Evolutionary conservation across 1,139 yeast genomes (phyloP).

Genomic region (Magnusiomyces paraingens): DNA sequence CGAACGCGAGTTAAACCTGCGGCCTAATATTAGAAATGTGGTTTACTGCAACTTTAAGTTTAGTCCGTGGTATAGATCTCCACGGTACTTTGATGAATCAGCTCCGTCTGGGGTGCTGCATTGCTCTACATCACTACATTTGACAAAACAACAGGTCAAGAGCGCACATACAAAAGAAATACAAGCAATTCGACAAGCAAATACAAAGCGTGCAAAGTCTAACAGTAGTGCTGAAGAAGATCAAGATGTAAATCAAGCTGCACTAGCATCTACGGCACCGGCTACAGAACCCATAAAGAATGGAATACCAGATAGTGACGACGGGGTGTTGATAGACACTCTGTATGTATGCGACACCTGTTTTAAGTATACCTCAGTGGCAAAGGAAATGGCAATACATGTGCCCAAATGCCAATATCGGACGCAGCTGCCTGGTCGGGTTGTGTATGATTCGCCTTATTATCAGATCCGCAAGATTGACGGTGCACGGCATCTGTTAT

Average conservation of each 20-base stretch:
- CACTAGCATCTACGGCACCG: constrained; percentile 6
- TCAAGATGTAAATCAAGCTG: constrained; percentile 20
- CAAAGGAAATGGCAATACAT: constrained; percentile 29
- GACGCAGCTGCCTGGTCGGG: constrained; percentile 52
- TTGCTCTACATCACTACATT: constrained; percentile 3
- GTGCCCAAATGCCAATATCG: constrained; percentile 40
- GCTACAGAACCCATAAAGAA: not conserved
- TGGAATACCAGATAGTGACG: constrained; percentile 4
- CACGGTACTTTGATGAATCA: constrained; percentile 54
- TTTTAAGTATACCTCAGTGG: constrained; percentile 63
- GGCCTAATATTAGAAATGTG: constrained; percentile 51
- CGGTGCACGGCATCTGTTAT: constrained; percentile 53
- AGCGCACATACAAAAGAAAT: constrained; percentile 28
- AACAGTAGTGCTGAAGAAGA: constrained; percentile 21
- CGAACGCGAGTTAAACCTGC: constrained; percentile 1
- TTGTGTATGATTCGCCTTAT: constrained; percentile 58
- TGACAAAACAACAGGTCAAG: constrained; percentile 4
- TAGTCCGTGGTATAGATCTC: constrained; percentile 80
- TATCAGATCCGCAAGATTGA: constrained; percentile 56
- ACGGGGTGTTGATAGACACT: constrained; percentile 41
- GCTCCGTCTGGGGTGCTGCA: constrained; percentile 13
- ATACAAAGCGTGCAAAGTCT: constrained; percentile 8
- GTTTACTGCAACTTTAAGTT: constrained; percentile 60
- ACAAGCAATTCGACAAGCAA: constrained; percentile 23
- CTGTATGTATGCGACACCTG: constrained; percentile 74